These are phyloP conservation scores for Gracilaria domingensis DNA, from an alignment of 23 red algal genomes.

Conservation along the genomic window DNA sequence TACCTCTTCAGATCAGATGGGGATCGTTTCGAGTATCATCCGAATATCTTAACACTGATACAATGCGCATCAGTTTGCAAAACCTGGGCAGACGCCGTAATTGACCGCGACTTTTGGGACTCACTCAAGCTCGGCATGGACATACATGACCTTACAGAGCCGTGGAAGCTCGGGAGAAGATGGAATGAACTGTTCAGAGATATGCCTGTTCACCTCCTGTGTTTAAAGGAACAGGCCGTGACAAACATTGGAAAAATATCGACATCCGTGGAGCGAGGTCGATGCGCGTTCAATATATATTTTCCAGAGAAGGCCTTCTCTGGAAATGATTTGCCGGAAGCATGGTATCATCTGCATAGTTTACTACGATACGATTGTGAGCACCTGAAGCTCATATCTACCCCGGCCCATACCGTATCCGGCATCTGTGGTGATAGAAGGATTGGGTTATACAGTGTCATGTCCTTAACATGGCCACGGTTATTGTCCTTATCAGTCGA, in stretches of 20 bases:
- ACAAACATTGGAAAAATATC: not conserved
- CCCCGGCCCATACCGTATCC: not conserved
- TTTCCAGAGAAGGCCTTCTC: not conserved
- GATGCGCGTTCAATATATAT: not conserved
- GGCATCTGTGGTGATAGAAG: not conserved
- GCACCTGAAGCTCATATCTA: not conserved
- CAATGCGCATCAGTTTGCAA: not conserved
- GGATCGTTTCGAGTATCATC: not conserved
- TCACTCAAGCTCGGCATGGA: not conserved
- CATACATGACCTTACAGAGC: not conserved
- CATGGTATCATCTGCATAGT: not conserved
- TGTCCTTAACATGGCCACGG: not conserved
- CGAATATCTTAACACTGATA: not conserved
- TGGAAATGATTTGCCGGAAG: not conserved
- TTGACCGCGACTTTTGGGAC: not conserved
- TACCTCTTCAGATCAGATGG: not conserved
- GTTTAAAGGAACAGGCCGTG: not conserved
- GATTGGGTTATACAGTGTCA: not conserved
- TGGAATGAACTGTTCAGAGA: not conserved
- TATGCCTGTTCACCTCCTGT: not conserved
- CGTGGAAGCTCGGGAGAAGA: conserved; percentile 6
- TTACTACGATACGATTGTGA: not conserved
- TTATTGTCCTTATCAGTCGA: not conserved
- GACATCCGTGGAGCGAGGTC: not conserved
- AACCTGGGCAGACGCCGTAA: not conserved